Conservation (phyloP, 768 basidiomycete genomes). For the Calocybe cyanea region DNA sequence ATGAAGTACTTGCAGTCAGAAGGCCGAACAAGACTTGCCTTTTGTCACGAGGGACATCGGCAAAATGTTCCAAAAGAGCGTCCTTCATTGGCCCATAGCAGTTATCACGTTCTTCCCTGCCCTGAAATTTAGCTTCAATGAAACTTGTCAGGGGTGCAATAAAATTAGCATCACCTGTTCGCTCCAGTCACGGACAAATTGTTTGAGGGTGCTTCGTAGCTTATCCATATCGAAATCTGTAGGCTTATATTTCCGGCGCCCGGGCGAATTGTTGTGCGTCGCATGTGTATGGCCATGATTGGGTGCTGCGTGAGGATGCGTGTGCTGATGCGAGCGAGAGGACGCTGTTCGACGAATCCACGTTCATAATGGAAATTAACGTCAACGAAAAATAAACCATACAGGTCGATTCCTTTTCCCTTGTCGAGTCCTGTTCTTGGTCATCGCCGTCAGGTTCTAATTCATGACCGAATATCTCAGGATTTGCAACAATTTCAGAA, state of each 20-base stretch:
- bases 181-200: constrained; percentile 93
- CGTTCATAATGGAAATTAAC: neutral
- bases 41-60: constrained; percentile 47
- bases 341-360: neutral
- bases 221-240: constrained; percentile 86
- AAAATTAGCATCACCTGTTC: constrained; percentile 48
- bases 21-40: constrained; percentile 33
- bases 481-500: constrained; percentile 66
- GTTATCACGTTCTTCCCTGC: constrained; percentile 67
- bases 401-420: constrained; percentile 9
- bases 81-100: constrained; percentile 83
- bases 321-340: constrained; percentile 17
- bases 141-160: neutral
- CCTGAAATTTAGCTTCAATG: constrained; percentile 37
- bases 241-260: constrained; percentile 37
- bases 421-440: constrained; percentile 10
- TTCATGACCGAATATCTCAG: constrained; percentile 75
- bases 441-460: constrained; percentile 27
- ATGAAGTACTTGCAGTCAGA: constrained; percentile 5
- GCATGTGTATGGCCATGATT: constrained; percentile 31
- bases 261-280: constrained; percentile 17
- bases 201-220: constrained; percentile 85
- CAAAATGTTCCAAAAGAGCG: constrained; percentile 64
- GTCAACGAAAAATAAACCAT: neutral
- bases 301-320: constrained; percentile 23